A percentile compares a stretch with the other conserved stretches of the same genome.
These are phyloP conservation scores for Tirmania nivea DNA, from an alignment of 495 filamentous ascomycete species.

Conservation along the genomic window DNA sequence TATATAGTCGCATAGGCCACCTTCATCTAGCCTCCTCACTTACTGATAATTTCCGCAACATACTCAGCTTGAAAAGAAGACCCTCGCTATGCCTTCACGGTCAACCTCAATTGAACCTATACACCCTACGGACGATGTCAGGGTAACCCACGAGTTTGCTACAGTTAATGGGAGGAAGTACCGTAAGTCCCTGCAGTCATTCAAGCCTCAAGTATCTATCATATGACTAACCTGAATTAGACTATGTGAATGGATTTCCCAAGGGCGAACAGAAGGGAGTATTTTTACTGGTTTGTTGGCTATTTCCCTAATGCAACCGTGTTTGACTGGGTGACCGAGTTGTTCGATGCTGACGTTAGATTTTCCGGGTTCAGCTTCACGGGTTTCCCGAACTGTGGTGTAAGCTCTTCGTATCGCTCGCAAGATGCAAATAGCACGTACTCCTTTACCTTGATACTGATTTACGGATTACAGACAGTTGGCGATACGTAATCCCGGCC, in stretches of 20 bases:
- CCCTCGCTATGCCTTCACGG: neutral
- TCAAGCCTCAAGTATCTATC: neutral
- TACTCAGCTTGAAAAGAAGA: neutral
- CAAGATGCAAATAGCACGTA: too few relatives aligned
- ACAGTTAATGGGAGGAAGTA: conserved; percentile 21
- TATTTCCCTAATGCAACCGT: too few relatives aligned
- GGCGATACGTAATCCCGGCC: conserved; percentile 67
- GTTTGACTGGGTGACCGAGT: too few relatives aligned
- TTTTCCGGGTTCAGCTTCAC: too few relatives aligned
- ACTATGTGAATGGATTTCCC: conserved; percentile 17
- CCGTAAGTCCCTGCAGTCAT: conserved; percentile 12
- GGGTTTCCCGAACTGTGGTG: too few relatives aligned
- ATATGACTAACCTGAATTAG: neutral
- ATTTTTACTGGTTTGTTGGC: conserved; percentile 9
- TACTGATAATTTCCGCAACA: too few relatives aligned
- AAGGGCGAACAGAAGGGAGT: conserved; percentile 7
- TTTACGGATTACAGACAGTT: conserved; percentile 24
- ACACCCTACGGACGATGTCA: conserved; percentile 16
- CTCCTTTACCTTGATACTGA: neutral
- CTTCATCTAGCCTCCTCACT: too few relatives aligned
- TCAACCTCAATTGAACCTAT: conserved; percentile 6
- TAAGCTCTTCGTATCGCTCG: too few relatives aligned
- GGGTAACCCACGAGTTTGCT: conserved; percentile 19
- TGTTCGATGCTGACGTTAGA: too few relatives aligned
- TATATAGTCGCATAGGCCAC: too few relatives aligned